Evolutionary conservation across 2,329 filamentous ascomycete species (phyloP), one percentile per base, ranked within the genome.

Genomic region (Atkinsonella texensis): DNA sequence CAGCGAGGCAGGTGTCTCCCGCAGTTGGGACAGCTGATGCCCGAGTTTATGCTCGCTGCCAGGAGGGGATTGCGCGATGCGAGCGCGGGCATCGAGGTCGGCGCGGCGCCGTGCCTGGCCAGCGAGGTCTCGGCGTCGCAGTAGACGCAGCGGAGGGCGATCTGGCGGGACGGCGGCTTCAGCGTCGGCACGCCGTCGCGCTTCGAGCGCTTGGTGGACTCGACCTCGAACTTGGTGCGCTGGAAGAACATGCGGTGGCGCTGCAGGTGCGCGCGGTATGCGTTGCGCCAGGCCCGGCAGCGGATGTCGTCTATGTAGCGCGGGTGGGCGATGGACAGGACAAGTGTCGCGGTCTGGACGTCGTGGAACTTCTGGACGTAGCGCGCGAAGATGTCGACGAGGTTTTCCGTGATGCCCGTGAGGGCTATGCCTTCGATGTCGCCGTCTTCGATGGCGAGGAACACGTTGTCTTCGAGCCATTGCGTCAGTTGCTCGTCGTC

Each of bases 371-470:
- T 85, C 58, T 83, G 76, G 45, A 93, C 77, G 65, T 89, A 89
- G 48, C 80, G 79, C 54, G 86, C 84, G 54, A 91, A 79, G 17
- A 93, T 79, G 62, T 89, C 84, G 53, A 90, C 81, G 49, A 84
- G 74, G 50, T 74, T 73, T 57, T 88, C 84, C 2, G 81, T 83
- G 54, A 94, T 83, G 39, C 88, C 88, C 0, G 86, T 87, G 12
- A 94, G 75, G 2, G 89, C 78, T 41, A 93, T 79, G 33, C 83
- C 87, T 65, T 89, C 85, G 48, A 90, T 78, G 59, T 90, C 83
- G 46, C 87, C 87, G 3, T 79, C 77, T 12, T 72, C 68, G 48
- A 83, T 77, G 15, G 81, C 79, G 41, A 77, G 74, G 4, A 73
- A 68, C 12, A 84, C 80, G 57, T 86, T 77, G 28, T 81, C 76